Evolutionary conservation across 306 rosid genomes (phyloP).

Genomic region (Dalbergia oliveri): DNA sequence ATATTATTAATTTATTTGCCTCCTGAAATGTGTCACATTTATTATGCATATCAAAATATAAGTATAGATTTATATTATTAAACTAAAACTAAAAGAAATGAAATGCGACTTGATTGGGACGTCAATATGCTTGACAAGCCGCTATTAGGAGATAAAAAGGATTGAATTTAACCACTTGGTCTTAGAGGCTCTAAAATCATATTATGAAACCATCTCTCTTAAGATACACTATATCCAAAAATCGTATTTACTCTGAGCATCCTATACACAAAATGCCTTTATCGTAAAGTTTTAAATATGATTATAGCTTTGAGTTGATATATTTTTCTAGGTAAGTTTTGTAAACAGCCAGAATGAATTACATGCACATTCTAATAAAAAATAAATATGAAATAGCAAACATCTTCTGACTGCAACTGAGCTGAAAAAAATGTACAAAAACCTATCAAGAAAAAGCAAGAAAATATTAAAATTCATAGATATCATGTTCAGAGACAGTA

Average conservation of each 20-base stretch:
- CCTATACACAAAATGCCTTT: not conserved
- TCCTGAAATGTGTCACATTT: no score
- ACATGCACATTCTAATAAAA: constrained; percentile 23
- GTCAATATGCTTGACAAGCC: no score
- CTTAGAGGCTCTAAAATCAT: no score
- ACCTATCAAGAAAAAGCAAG: constrained; percentile 14
- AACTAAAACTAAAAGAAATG: no score
- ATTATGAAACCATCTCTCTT: no score
- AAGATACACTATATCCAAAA: no score
- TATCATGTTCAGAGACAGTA: constrained; percentile 41
- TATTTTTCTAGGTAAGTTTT: constrained; percentile 4
- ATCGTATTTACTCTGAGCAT: not conserved
- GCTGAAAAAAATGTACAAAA: constrained; percentile 45
- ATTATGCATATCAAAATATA: no score
- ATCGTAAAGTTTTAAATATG: not conserved
- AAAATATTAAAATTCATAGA: constrained; percentile 46
- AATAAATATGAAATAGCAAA: not conserved
- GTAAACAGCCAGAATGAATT: not conserved
- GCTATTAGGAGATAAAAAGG: no score
- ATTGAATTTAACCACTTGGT: no score
- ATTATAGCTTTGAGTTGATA: not conserved
- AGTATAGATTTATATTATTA: no score
- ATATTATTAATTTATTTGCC: no score
- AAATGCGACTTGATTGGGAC: no score
- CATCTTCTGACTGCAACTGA: constrained; percentile 18